These are phyloP conservation scores for Pisolithus thermaeus DNA, from an alignment of 1,284 basidiomycete genomes.

Conservation along the genomic window DNA sequence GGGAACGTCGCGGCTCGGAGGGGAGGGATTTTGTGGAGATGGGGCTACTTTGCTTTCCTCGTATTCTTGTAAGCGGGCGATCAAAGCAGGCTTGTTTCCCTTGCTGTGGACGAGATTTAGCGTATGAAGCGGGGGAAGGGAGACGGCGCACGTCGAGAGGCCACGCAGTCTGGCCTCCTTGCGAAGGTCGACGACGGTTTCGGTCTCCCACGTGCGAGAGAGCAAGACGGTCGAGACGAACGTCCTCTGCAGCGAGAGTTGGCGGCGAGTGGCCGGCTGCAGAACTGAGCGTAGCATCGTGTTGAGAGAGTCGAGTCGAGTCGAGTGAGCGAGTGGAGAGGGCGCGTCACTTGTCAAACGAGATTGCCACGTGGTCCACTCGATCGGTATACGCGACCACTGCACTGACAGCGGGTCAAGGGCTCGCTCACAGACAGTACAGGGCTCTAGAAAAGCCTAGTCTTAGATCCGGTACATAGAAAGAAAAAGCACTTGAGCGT, in stretches of 20 bases:
- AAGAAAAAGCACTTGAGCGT: neutral
- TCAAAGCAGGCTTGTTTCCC: constrained; percentile 54
- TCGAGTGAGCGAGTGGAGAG: no score
- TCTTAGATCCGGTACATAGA: no score
- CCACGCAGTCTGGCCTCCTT: constrained; percentile 62
- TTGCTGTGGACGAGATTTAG: constrained; percentile 31
- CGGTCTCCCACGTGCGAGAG: constrained; percentile 57
- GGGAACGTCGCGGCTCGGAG: constrained; percentile 13
- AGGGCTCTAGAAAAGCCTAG: no score
- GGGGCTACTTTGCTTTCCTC: constrained; percentile 34
- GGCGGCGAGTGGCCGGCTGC: constrained; percentile 10
- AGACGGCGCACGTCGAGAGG: constrained; percentile 49
- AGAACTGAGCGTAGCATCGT: constrained; percentile 32
- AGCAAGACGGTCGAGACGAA: constrained; percentile 68
- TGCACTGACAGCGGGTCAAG: no score
- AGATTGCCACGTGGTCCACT: neutral
- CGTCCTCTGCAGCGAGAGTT: constrained; percentile 21
- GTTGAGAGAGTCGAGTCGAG: neutral
- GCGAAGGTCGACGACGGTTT: constrained; percentile 55
- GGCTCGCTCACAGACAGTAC: no score
- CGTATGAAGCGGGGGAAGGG: neutral
- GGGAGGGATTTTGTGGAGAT: constrained; percentile 7
- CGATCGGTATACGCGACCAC: no score
- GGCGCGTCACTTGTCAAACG: neutral
- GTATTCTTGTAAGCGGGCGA: constrained; percentile 48